Evolutionary conservation across 352 stramenopile genomes (phyloP).

Genomic region (Albugo candida): DNA sequence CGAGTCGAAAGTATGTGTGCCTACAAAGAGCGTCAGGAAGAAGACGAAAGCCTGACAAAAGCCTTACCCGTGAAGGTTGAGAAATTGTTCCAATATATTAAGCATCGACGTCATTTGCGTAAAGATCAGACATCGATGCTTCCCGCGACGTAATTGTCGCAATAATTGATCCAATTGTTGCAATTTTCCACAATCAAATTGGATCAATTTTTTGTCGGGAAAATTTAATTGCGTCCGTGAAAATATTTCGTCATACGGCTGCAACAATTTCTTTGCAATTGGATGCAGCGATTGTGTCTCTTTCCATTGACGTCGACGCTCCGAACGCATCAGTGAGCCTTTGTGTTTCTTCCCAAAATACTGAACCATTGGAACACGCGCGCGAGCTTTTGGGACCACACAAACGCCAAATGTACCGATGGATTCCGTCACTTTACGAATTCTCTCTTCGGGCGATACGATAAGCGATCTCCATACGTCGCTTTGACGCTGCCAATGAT

Average conservation of each 20-base stretch:
- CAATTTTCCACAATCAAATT: conserved; percentile 94
- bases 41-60: background rate
- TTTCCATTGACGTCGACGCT: conserved; percentile 8
- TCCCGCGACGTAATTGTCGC: conserved; percentile 86
- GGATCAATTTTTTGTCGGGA: conserved; percentile 92
- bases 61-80: conserved; percentile 87
- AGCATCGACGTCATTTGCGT: conserved; percentile 99
- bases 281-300: conserved; percentile 9
- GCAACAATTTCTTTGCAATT: conserved; percentile 18
- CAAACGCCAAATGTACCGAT: conserved; percentile 24
- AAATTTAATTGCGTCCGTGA: conserved; percentile 86
- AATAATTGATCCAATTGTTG: conserved; percentile 83
- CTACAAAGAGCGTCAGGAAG: conserved; percentile 1
- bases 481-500: conserved; percentile 11
- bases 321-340: conserved; percentile 23
- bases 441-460: conserved; percentile 19
- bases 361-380: too few relatives aligned
- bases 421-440: conserved; percentile 6
- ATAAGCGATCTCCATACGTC: conserved; percentile 30
- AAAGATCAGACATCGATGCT: conserved; percentile 90
- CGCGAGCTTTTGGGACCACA: conserved; percentile 36
- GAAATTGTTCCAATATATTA: conserved; percentile 96
- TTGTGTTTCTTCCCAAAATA: background rate
- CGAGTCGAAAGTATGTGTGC: conserved; percentile 94
- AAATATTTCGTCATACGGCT: conserved; percentile 32